Percentiles rank a stretch among this genome's conserved stretches.
These are phyloP conservation scores for Leishmania braziliensis DNA, from an alignment of 208 protist genomes.

Conservation along the genomic window DNA sequence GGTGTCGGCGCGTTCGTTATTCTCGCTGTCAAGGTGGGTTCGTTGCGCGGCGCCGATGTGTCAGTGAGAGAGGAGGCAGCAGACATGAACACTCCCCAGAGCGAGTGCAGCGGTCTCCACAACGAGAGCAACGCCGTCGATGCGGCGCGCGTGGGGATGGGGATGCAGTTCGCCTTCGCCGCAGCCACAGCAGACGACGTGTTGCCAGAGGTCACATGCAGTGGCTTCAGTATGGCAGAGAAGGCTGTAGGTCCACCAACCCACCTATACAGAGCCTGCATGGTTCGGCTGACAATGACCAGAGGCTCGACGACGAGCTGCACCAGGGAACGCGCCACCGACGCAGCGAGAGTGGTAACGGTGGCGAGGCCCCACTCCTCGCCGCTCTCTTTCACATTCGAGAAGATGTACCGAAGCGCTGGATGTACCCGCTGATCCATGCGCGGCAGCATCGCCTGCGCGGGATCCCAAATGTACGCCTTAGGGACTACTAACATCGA, in stretches of 20 bases:
- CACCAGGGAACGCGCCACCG: conserved; percentile 12
- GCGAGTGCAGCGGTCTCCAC: conserved; percentile 20
- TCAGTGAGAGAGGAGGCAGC: background rate
- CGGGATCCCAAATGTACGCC: background rate
- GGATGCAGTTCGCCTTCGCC: background rate
- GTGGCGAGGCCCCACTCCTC: conserved; percentile 14
- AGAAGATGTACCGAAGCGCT: conserved; percentile 10
- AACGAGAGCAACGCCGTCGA: conserved; percentile 12
- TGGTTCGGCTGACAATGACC: conserved; percentile 21
- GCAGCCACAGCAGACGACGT: background rate
- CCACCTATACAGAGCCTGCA: conserved; percentile 12
- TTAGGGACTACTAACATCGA: background rate
- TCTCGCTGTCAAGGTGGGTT: background rate
- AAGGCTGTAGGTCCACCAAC: conserved; percentile 1
- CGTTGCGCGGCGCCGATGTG: background rate
- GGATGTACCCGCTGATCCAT: conserved; percentile 14
- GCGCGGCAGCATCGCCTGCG: conserved; percentile 7
- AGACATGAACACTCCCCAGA: conserved; percentile 8
- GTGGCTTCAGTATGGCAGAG: conserved; percentile 1
- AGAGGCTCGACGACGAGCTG: conserved; percentile 19
- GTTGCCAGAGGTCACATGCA: background rate
- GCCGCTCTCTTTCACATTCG: background rate
- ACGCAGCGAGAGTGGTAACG: conserved; percentile 1
- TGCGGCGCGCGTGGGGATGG: background rate
- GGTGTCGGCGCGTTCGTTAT: background rate